Evolutionary conservation across 2,329 filamentous ascomycete species (phyloP).

Genomic region (Nannizziopsis arthrosporioides): DNA sequence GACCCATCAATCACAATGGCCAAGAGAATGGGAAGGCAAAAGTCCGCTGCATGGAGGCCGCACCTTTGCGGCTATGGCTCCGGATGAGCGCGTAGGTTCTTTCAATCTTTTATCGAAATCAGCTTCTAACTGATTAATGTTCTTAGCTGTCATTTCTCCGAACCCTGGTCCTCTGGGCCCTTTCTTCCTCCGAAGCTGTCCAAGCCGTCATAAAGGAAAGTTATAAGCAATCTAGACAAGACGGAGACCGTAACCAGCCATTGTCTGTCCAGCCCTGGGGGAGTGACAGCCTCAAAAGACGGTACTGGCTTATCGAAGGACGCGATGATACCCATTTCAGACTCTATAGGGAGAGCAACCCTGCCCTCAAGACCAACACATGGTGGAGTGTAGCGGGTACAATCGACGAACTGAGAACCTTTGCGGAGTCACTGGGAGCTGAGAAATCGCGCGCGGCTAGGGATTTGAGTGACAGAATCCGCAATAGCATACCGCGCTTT

Average conservation of each 20-base stretch:
- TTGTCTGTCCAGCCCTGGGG: slow-evolving; percentile 87
- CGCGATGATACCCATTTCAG: slow-evolving; percentile 88
- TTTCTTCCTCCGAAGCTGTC: slow-evolving; percentile 76
- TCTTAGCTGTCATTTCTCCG: slow-evolving; percentile 67
- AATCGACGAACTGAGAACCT: slow-evolving; percentile 68
- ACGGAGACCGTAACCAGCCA: slow-evolving; percentile 67
- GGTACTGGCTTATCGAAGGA: slow-evolving; percentile 89
- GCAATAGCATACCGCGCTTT: slow-evolving; percentile 71
- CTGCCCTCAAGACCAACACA: slow-evolving; percentile 56
- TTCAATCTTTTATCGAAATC: slow-evolving; percentile 2
- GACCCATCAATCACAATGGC: slow-evolving; percentile 80
- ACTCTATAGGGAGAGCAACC: slow-evolving; percentile 87
- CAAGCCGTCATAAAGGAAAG: slow-evolving; percentile 71
- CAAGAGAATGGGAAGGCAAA: slow-evolving; percentile 65
- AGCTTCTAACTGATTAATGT: slow-evolving; percentile 8
- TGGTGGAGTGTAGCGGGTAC: slow-evolving; percentile 90
- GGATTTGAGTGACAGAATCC: slow-evolving; percentile 64
- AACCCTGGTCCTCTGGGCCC: slow-evolving; percentile 74
- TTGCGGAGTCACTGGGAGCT: slow-evolving; percentile 65
- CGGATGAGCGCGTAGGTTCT: slow-evolving; percentile 62
- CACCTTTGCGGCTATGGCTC: slow-evolving; percentile 71
- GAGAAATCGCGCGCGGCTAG: slow-evolving; percentile 75
- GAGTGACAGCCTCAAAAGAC: slow-evolving; percentile 74
- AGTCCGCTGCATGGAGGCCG: slow-evolving; percentile 72
- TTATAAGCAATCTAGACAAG: slow-evolving; percentile 78